Percentiles rank a stretch among this genome's conserved stretches.
phyloP scores from a whole-genome alignment of 345 rosid genomes.

The Isatis tinctoria region DNA sequence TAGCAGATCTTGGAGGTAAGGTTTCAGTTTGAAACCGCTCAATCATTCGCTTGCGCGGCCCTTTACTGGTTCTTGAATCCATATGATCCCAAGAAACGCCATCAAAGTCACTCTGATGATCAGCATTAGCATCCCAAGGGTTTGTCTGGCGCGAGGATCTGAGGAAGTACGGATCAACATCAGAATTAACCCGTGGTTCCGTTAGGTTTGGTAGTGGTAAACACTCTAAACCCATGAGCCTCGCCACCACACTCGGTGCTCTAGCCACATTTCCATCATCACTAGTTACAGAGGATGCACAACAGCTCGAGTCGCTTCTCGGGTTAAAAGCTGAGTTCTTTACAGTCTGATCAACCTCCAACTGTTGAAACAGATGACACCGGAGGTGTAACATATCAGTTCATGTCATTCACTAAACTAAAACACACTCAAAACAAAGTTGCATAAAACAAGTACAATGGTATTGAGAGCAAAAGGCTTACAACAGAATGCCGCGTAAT shows the following conservation, averaged over 20 bases:
- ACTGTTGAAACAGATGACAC: slow-evolving; percentile 40
- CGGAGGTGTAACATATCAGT: neutral
- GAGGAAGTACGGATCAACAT: slow-evolving; percentile 54
- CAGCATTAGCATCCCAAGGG: slow-evolving; percentile 44
- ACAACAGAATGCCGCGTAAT: slow-evolving; percentile 17
- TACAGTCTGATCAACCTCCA: slow-evolving; percentile 62
- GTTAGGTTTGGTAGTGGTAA: slow-evolving; percentile 53
- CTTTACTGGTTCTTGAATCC: slow-evolving; percentile 40
- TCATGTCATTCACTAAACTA: slow-evolving; percentile 30
- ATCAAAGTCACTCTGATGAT: slow-evolving; percentile 41
- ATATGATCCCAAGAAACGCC: slow-evolving; percentile 52
- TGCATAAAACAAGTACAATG: neutral
- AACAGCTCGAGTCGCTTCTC: slow-evolving; percentile 71
- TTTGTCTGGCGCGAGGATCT: slow-evolving; percentile 43
- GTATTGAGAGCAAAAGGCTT: slow-evolving; percentile 10
- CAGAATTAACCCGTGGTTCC: slow-evolving; percentile 53
- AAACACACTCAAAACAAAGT: neutral
- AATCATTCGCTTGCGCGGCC: slow-evolving; percentile 56
- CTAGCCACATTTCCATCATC: slow-evolving; percentile 79
- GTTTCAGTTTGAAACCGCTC: slow-evolving; percentile 93
- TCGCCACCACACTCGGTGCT: slow-evolving; percentile 87
- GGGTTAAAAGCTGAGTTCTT: slow-evolving; percentile 48
- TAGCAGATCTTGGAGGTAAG: slow-evolving; percentile 91
- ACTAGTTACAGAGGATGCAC: slow-evolving; percentile 84
- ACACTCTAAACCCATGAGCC: slow-evolving; percentile 96